phyloP scores from a whole-genome alignment of 2,329 filamentous ascomycete genomes.

The Cryphonectria naterciae region DNA sequence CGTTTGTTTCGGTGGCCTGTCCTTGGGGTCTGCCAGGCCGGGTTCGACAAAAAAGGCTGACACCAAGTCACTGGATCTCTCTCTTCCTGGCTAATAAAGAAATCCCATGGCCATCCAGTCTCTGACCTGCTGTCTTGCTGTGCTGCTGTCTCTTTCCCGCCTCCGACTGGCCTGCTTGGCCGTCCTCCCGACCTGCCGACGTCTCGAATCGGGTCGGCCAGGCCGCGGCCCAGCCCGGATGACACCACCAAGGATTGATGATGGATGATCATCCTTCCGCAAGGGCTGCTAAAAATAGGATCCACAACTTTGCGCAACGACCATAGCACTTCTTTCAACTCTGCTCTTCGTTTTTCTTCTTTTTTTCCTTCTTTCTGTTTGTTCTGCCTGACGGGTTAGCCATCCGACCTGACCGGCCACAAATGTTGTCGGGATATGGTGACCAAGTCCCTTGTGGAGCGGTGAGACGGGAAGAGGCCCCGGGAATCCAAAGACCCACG shows the following conservation, averaged over 20 bases:
- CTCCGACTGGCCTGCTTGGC: neutral
- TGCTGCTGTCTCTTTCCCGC: neutral
- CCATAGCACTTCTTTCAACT: neutral
- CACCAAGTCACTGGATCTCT: neutral
- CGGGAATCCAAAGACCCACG: neutral
- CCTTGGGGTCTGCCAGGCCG: slow-evolving; percentile 7
- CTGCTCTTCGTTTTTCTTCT: neutral
- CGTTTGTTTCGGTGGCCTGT: slow-evolving; percentile 9
- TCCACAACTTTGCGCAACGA: neutral
- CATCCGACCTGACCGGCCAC: neutral
- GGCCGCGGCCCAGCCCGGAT: slow-evolving; percentile 3
- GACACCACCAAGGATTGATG: neutral
- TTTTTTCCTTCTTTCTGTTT: neutral
- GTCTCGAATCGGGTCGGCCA: neutral
- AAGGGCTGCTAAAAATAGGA: slow-evolving; percentile 2
- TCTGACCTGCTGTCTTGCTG: neutral
- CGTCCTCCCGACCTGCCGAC: neutral
- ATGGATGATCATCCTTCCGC: neutral
- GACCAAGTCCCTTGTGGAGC: neutral
- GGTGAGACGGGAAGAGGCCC: neutral
- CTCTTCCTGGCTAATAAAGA: neutral
- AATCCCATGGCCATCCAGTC: neutral
- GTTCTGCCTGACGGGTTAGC: neutral
- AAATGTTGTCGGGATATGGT: neutral
- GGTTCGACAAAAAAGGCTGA: neutral